These are phyloP conservation scores for Hemileia vastatrix DNA, from an alignment of 1,284 basidiomycete genomes.

Conservation along the genomic window DNA sequence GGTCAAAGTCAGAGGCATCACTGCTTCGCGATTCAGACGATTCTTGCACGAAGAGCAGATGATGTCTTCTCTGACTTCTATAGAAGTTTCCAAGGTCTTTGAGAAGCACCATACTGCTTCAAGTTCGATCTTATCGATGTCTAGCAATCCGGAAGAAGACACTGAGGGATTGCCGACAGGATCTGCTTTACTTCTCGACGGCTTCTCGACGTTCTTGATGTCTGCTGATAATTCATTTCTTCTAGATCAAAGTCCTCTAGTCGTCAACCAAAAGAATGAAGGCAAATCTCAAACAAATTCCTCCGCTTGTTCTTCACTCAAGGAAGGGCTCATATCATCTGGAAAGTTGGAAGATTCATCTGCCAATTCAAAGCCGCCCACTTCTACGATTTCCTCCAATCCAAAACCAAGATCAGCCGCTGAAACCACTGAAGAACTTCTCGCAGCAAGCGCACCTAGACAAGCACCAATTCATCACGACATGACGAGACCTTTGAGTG, in stretches of 20 bases:
- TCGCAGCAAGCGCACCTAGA: not conserved
- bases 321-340: not conserved
- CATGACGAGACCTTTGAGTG: conserved; percentile 68
- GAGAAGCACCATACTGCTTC: not conserved
- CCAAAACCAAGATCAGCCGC: not conserved
- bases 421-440: conserved; percentile 13
- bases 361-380: not conserved
- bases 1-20: conserved; percentile 83
- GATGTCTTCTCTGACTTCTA: conserved; percentile 13
- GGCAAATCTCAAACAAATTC: conserved; percentile 5
- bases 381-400: not conserved
- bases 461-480: conserved; percentile 48
- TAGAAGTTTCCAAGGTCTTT: not conserved
- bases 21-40: conserved; percentile 59
- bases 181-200: conserved; percentile 25
- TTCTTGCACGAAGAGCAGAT: conserved; percentile 33
- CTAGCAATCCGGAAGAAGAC: conserved; percentile 52
- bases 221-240: conserved; percentile 59
- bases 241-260: conserved; percentile 47
- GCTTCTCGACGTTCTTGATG: conserved; percentile 64
- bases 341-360: not conserved
- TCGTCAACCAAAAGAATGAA: conserved; percentile 27
- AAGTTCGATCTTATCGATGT: not conserved
- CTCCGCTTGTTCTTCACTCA: not conserved
- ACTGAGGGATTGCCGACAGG: conserved; percentile 30